These are phyloP conservation scores for Coccinonectria pachysandricola DNA, from an alignment of 2,329 filamentous ascomycete species.

Conservation along the genomic window DNA sequence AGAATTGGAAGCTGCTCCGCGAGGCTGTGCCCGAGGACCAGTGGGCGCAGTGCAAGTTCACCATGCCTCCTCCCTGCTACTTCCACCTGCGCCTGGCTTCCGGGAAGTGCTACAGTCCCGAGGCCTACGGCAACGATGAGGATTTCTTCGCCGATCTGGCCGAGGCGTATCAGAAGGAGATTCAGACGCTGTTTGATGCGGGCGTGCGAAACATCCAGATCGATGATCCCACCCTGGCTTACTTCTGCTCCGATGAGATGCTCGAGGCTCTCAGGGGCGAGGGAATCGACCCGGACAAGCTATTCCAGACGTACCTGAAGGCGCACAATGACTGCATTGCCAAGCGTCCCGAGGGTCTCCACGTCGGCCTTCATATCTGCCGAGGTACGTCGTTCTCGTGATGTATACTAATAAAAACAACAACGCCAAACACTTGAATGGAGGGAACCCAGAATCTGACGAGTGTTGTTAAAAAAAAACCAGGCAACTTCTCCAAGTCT, in stretches of 20 bases:
- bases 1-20: conserved; percentile 30
- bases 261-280: conserved; percentile 44
- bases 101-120: conserved; percentile 41
- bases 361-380: conserved; percentile 59
- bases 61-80: conserved; percentile 56
- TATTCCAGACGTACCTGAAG: conserved; percentile 60
- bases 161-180: conserved; percentile 43
- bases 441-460: neutral
- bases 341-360: conserved; percentile 52
- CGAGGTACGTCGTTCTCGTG: conserved; percentile 24
- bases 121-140: conserved; percentile 40
- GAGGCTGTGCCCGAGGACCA: conserved; percentile 43
- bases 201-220: conserved; percentile 49
- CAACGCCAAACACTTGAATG: too few relatives aligned
- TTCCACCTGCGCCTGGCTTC: conserved; percentile 48
- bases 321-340: conserved; percentile 63
- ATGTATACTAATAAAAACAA: too few relatives aligned
- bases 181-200: conserved; percentile 43
- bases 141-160: conserved; percentile 49
- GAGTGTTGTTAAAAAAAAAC: conserved; percentile 27
- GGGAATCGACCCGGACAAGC: conserved; percentile 51
- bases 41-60: conserved; percentile 57
- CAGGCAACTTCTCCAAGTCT: conserved; percentile 50
- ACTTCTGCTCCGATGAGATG: conserved; percentile 63
- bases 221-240: conserved; percentile 52